Evolutionary conservation across 2,329 filamentous ascomycete genomes (phyloP).

Genomic region (Graphilbum ipis-grandicollis): DNA sequence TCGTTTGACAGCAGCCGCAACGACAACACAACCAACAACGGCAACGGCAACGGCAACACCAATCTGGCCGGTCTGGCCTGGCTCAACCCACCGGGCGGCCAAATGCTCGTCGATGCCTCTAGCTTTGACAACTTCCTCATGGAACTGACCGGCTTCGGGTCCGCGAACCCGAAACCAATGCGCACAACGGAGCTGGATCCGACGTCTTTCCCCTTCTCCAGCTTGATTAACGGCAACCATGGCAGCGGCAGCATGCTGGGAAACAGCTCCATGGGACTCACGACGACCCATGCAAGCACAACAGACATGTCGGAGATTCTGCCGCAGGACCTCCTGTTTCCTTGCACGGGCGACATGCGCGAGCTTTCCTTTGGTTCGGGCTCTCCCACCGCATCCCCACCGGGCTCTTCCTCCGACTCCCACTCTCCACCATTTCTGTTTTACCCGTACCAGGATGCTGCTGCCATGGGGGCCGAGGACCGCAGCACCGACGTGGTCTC

Average conservation of each 20-base stretch:
- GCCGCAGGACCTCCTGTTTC: too few relatives aligned
- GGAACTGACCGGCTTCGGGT: too few relatives aligned
- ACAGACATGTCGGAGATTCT: not conserved
- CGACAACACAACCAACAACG: too few relatives aligned
- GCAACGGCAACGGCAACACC: too few relatives aligned
- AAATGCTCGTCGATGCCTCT: not conserved
- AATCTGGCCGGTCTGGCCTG: conserved; percentile 1
- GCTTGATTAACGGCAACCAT: too few relatives aligned
- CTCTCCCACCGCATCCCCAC: not conserved
- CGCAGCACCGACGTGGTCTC: not conserved
- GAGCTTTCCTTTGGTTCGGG: not conserved
- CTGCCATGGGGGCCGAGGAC: not conserved
- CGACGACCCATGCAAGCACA: conserved; percentile 1
- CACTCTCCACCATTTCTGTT: not conserved
- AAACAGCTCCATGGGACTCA: conserved; percentile 10
- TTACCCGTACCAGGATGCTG: not conserved
- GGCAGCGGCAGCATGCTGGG: too few relatives aligned
- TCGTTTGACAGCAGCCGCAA: too few relatives aligned
- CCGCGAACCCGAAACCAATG: too few relatives aligned
- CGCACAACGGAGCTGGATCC: too few relatives aligned
- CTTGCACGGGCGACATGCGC: not conserved
- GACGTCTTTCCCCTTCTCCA: too few relatives aligned
- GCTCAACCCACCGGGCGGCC: conserved; percentile 4
- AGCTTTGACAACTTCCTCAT: conserved; percentile 8
- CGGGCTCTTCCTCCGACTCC: not conserved